Conservation (phyloP, 345 rosid species). For the Raphanus raphanistrum region DNA sequence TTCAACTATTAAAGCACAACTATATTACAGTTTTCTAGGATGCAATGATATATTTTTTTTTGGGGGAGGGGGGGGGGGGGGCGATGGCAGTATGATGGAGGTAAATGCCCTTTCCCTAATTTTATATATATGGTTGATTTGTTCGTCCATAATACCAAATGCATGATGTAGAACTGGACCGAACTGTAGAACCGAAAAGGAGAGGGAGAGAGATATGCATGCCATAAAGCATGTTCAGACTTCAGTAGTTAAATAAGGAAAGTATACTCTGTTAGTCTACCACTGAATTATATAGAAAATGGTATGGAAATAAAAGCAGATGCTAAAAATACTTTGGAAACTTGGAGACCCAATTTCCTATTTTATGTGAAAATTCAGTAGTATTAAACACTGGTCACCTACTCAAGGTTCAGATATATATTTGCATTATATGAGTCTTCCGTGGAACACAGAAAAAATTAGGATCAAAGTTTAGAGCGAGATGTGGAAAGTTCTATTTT, state of each 20-base stretch:
- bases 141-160: background rate
- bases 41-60: no score
- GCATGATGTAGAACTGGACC: background rate
- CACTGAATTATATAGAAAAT: background rate
- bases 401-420: background rate
- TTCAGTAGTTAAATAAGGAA: background rate
- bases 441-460: background rate
- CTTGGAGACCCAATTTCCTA: background rate
- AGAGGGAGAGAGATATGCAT: background rate
- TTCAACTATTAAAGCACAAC: no score
- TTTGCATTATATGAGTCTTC: background rate
- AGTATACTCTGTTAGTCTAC: background rate
- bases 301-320: background rate
- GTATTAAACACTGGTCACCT: background rate
- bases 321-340: background rate
- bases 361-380: background rate
- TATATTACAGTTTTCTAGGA: background rate
- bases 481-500: background rate
- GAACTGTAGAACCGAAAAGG: background rate
- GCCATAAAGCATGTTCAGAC: background rate
- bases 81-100: background rate
- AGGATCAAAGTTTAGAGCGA: background rate
- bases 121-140: background rate
- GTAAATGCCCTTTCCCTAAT: background rate
- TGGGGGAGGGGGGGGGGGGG: no score